Percentiles rank a stretch among this genome's conserved stretches.
These are phyloP conservation scores for Phlegmacium glaucopus DNA, from an alignment of 768 basidiomycete species.

Conservation along the genomic window DNA sequence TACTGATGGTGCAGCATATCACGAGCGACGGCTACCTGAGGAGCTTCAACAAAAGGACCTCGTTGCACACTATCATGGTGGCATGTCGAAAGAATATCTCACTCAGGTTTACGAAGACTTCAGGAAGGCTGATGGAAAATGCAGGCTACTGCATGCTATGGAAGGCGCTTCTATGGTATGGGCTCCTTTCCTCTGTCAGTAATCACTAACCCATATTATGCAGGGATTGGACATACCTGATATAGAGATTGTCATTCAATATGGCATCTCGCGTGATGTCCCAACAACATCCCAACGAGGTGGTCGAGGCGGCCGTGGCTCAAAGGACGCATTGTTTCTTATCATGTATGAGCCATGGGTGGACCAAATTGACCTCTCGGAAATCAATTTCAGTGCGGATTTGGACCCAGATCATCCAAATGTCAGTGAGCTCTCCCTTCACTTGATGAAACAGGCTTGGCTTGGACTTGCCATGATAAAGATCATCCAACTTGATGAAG, in stretches of 20 bases:
- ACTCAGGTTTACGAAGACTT: constrained; percentile 15
- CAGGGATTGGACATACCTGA: constrained; percentile 18
- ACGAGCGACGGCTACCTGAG: constrained; percentile 8
- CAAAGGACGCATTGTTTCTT: constrained; percentile 8
- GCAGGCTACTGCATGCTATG: constrained; percentile 22
- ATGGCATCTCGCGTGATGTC: constrained; percentile 10
- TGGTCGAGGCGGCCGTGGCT: constrained; percentile 14
- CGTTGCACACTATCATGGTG: constrained; percentile 22
- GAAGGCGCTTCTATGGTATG: constrained; percentile 20
- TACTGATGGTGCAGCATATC: constrained; percentile 1
- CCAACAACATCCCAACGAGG: constrained; percentile 12
- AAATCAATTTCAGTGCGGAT: background rate
- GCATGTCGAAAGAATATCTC: constrained; percentile 25
- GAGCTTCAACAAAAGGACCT: constrained; percentile 8
- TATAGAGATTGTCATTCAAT: constrained; percentile 15
- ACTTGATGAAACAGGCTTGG: background rate
- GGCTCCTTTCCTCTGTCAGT: constrained; percentile 8
- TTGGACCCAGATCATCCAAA: constrained; percentile 5
- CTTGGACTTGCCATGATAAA: background rate
- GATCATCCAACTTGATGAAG: background rate
- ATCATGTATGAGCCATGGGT: constrained; percentile 19
- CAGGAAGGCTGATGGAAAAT: constrained; percentile 6
- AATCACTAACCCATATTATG: background rate
- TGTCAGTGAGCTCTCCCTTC: background rate
- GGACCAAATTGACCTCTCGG: background rate